phyloP scores from a whole-genome alignment of 179 eudicot species.

The Heliamphora pulchella region DNA sequence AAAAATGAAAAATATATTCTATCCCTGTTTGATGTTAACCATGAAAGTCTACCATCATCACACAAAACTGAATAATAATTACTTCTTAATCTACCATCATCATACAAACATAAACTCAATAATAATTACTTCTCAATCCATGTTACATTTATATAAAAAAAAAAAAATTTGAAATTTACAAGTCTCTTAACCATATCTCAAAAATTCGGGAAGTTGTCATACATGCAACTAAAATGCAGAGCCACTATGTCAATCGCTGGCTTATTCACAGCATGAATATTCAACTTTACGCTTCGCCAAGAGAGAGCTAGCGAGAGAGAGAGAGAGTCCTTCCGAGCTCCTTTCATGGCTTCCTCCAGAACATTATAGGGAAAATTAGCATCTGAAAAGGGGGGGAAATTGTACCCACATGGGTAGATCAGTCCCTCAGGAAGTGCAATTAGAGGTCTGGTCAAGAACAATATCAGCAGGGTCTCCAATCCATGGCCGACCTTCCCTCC shows the following conservation, averaged over 20 bases:
- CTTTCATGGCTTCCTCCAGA: not conserved
- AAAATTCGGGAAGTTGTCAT: not conserved
- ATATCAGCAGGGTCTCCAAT: conserved; percentile 93
- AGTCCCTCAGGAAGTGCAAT: conserved; percentile 9
- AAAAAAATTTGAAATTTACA: not conserved
- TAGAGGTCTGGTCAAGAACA: conserved; percentile 34
- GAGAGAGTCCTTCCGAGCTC: not conserved
- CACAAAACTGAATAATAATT: too few species aligned
- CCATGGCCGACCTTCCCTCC: conserved; percentile 96
- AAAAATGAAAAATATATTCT: too few species aligned
- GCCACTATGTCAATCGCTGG: not conserved
- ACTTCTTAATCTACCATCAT: not conserved
- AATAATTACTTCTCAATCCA: conserved; percentile 5
- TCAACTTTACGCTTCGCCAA: not conserved
- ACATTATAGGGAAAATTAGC: not conserved
- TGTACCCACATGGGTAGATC: not conserved
- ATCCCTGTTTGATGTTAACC: not conserved
- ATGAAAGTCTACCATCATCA: not conserved
- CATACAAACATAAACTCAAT: not conserved
- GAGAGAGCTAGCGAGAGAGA: not conserved
- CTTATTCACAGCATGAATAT: not conserved
- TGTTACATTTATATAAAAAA: not conserved
- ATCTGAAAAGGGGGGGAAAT: not conserved
- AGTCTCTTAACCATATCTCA: not conserved
- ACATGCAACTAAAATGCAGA: not conserved